Base-by-base conservation (phyloP, 108 stramenopile genomes). In the Discostella stelligeroides region DNA sequence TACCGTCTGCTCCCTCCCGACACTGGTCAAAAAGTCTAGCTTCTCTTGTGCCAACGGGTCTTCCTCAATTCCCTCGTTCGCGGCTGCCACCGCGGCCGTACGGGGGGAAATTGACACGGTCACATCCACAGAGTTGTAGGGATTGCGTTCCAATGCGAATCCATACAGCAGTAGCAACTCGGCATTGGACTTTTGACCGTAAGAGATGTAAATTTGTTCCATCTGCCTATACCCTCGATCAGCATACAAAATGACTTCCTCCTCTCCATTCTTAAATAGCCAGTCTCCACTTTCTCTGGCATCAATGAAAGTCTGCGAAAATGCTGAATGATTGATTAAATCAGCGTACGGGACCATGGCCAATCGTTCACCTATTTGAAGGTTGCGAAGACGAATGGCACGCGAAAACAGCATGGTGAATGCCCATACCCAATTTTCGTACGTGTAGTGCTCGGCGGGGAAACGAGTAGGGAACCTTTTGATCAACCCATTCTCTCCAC, bases 271-370 rank as follows among this genome's bases (percentile, higher is more conserved):
- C 63, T 93, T 91, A 61, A 93, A 91, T n/a, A 95, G 68, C 94
- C 91, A 92, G 60, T 91, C 90, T 65, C 94, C 91, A 45, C 56
- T 72, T 60, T 90, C 85, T 56, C 92, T 68, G 2, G 90, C 92
- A 66, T 92, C 90, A 50, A 95, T 86, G 68, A 87, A 95, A 2
- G 90, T 83, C 51, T 84, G 79, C 0, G 92, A 93, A 75, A 91
- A 98, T 1, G 96, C 95, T 59, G 94, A 95, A 72, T 98, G 97
- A 70, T 98, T 98, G 73, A 98, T 96, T 28, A 98, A 72, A 78
- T 98, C 97, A 15, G 95, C 96, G 76, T 98, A 98, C 7, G 97
- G 97, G 11, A 95, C 95, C 82, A 98, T 70, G 7, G 95, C 94
- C 17, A 97, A 63, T 25, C 90, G 75, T 68, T 97, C 95, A 10